Evolutionary conservation across 805 yeast species (phyloP), one percentile per base, ranked within the genome.

Genomic region (Pichia californica): DNA sequence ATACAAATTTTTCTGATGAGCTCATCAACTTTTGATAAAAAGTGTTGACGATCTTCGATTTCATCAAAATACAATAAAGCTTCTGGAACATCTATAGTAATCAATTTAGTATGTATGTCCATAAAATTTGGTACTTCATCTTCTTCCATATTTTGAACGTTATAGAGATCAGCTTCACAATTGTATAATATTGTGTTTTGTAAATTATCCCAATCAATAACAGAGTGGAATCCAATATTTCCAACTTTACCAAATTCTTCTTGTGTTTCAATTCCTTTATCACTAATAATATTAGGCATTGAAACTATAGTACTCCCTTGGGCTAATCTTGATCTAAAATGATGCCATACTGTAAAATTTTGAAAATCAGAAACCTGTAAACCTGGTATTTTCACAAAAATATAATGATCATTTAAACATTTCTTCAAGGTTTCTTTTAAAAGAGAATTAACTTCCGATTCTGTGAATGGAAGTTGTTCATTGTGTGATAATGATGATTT

Each of bases 41-140:
- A 41, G 6, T 41, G 43, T 4, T 37, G 35, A 15, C 67, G 52
- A 36, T 67, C 62, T 36, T 69, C 73, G 50, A 75, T 80, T 38
- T 71, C 66, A 25, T 63, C 55, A 13, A 56, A 58, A 30, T 48
- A 53, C 0, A 75, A 70, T 21, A 85, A 63, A 1, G 30, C 34
- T n/a, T 64, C 67, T 2, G 78, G 72, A 46, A 83, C 69, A 31
- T 79, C 70, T 9, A 88, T 62, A 15, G 70, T 63, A 25, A 91
- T 74, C 11, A 86, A 71, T 48, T 94, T 69, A 19, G 76, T 77
- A 21, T 74, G 63, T 1, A 78, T 64, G 55, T 87, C 95, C 31
- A 76, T 69, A 58, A 83, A 85, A 3, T 69, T 61, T 13, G 76
- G 74, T 20, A 74, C 69, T 44, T 69, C 66, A 7, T 71, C 77